A percentile compares a stretch with the other conserved stretches of the same genome.
phyloP scores from a whole-genome alignment of 192 early-diverging fungal genomes.

The Linnemannia elongata region DNA sequence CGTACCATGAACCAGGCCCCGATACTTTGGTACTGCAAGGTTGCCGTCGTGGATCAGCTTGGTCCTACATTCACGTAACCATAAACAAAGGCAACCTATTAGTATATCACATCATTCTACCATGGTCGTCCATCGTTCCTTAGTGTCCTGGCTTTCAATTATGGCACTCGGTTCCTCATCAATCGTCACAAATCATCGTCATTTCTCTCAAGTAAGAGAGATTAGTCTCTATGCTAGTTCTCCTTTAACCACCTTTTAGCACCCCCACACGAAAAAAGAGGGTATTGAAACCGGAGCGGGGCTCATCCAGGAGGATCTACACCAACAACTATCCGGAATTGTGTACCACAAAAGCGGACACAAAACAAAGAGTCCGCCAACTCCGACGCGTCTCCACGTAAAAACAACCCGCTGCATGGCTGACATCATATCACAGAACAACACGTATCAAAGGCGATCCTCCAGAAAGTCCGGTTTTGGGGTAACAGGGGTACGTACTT shows the following conservation, averaged over 20 bases:
- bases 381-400: background rate
- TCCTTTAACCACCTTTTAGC: background rate
- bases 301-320: background rate
- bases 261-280: background rate
- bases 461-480: background rate
- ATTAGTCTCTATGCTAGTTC: background rate
- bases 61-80: slow-evolving; percentile 65
- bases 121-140: background rate
- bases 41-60: slow-evolving; percentile 95
- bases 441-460: background rate
- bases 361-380: background rate
- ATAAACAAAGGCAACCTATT: background rate
- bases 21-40: slow-evolving; percentile 74
- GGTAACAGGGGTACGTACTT: slow-evolving; percentile 66
- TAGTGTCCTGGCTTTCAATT: slow-evolving; percentile 3
- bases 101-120: background rate
- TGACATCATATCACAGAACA: background rate
- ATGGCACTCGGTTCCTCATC: too few species aligned
- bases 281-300: background rate
- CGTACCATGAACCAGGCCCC: slow-evolving; percentile 83
- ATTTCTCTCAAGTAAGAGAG: background rate
- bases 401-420: background rate
- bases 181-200: background rate
- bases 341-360: background rate
- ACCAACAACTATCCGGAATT: background rate